Evolutionary conservation across 1,139 yeast genomes (phyloP), one percentile per base, ranked within the genome.

Genomic region (Magnusiomyces suaveolens): DNA sequence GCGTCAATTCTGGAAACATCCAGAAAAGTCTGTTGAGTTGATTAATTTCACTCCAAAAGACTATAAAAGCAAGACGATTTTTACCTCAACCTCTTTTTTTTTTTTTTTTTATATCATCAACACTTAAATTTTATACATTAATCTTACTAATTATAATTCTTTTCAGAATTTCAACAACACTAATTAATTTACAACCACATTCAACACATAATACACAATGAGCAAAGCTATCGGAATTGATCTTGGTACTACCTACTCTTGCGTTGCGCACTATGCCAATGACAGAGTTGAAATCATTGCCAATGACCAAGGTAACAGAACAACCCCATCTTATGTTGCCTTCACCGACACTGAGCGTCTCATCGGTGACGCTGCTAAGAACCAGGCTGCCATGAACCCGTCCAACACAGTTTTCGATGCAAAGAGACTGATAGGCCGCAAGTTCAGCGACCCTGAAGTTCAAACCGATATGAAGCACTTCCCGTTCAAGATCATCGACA

Each of bases 301-400:
- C 75, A 87, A 87, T 79, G 96, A 88, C 76, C 96, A 88, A 81
- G 96, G 96, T 84, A 88, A 88, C 87, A 84, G 96, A 80, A 92
- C 88, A 72, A 88, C 96, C 67, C 96, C 96, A 71, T 88, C 96
- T 63, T 88, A 87, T 80, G 96, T 88, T 74, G 96, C 96, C 68
- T 88, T 88, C 87, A 87, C 94, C 66, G 84, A 86, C 73, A 87
- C 87, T 72, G 96, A 88, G 81, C 87, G 97, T 81, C 83, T 89
- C 73, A 87, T 89, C 71, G 97, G 97, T 82, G 96, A 89, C 78
- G 95, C 96, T 71, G 96, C 96, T 89, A 88, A 88, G 87, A 88
- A 88, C 76, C 96, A 88, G 80, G 96, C 96, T 71, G 96, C 96
- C 75, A 81, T 88, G 81, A 88, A 88, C 87, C 96, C 96, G 73